A percentile compares a stretch with the other conserved stretches of the same genome.
Evolutionary conservation across 2,329 filamentous ascomycete species (phyloP).

Genomic region (Diaporthe sp.): DNA sequence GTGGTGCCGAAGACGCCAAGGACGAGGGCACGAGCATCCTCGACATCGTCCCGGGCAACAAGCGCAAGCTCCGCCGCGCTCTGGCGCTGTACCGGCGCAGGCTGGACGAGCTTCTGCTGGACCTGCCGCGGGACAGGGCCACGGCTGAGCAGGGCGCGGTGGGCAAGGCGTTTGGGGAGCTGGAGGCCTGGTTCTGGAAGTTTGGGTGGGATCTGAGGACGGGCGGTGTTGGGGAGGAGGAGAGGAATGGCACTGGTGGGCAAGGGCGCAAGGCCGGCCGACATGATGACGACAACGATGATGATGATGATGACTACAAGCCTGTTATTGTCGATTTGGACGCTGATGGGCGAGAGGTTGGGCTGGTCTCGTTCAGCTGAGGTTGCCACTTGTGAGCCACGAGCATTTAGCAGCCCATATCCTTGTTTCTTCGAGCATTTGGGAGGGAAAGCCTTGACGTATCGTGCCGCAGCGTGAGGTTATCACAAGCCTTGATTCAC

Average conservation of each 20-base stretch:
- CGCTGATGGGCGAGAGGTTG: slow-evolving; percentile 64
- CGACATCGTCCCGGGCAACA: slow-evolving; percentile 51
- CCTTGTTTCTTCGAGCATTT: not conserved
- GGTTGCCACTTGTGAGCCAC: not conserved
- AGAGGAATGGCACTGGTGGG: slow-evolving; percentile 59
- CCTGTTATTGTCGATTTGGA: slow-evolving; percentile 68
- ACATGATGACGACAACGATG: slow-evolving; percentile 67
- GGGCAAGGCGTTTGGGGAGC: slow-evolving; percentile 62
- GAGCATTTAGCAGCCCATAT: not conserved
- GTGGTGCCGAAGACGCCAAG: not conserved
- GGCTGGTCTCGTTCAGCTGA: slow-evolving; percentile 63
- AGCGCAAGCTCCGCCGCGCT: slow-evolving; percentile 57
- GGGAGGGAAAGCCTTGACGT: not conserved
- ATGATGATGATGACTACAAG: slow-evolving; percentile 64
- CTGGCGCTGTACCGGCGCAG: slow-evolving; percentile 69
- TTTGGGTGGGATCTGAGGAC: slow-evolving; percentile 69
- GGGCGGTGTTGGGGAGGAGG: slow-evolving; percentile 66
- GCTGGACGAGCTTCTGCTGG: slow-evolving; percentile 62
- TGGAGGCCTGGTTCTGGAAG: slow-evolving; percentile 63
- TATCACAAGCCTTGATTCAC: not conserved
- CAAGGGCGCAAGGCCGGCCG: slow-evolving; percentile 23
- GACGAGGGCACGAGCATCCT: slow-evolving; percentile 47
- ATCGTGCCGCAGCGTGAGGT: not conserved
- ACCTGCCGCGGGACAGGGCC: slow-evolving; percentile 46
- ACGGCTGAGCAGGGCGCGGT: slow-evolving; percentile 60